phyloP scores from a whole-genome alignment of 192 early-diverging fungal species.

The Coemansia sp. region DNA sequence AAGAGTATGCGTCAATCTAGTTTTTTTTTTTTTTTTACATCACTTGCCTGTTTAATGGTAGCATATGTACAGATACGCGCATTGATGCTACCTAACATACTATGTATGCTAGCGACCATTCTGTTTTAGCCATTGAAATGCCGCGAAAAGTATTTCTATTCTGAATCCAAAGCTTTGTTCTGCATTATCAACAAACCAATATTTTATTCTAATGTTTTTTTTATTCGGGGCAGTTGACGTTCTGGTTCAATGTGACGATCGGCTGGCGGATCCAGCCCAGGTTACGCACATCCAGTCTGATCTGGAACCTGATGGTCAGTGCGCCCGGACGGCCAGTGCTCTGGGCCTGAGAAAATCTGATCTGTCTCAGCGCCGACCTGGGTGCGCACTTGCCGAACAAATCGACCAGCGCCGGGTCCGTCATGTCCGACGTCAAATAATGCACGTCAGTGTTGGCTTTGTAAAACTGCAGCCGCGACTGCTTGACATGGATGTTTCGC shows the following conservation, averaged over 20 bases:
- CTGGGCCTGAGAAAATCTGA: neutral
- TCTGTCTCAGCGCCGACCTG: neutral
- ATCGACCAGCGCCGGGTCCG: constrained; percentile 43
- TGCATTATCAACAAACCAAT: neutral
- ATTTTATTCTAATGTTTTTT: neutral
- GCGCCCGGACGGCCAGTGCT: constrained; percentile 14
- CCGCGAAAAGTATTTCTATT: no score
- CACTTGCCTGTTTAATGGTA: no score
- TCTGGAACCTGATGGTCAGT: constrained; percentile 45
- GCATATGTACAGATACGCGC: no score
- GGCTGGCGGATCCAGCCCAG: constrained; percentile 48
- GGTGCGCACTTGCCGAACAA: constrained; percentile 52
- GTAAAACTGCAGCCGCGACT: constrained; percentile 38
- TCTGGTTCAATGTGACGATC: constrained; percentile 50
- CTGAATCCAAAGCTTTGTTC: no score
- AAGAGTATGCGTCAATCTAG: no score
- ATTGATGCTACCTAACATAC: no score
- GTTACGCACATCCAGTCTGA: constrained; percentile 33
- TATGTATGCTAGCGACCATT: no score
- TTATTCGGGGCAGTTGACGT: constrained; percentile 49
- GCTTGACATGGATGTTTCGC: constrained; percentile 9
- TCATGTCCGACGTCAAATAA: constrained; percentile 45
- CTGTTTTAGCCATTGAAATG: no score
- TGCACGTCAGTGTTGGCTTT: constrained; percentile 10
- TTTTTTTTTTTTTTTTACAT: no score